Evolutionary conservation across 192 early-diverging fungal species (phyloP), one percentile per base, ranked within the genome.

Genomic region (Paraglomus brasilianum): DNA sequence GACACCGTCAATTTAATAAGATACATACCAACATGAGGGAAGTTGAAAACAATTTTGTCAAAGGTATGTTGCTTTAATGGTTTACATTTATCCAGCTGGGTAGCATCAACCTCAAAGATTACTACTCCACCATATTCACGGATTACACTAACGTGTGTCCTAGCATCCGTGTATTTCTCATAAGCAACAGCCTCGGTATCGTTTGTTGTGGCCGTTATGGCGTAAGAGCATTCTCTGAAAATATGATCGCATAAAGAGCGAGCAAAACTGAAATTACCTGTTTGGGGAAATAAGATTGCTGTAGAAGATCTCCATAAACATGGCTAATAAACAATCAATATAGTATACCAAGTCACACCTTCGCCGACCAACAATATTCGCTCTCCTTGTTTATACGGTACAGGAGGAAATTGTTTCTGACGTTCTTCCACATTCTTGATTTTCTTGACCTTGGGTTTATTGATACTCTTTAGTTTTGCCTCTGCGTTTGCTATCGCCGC

Each of bases 261-360:
- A 1, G 96, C 87, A 76, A 96, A 98, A 57, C 89, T 91, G 72
- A 98, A 97, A 78, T 97, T 98, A n/a, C 94, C 85, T 76, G 30
- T 73, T 56, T 53, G 19, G 44, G 38, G 4, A 65, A 19, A 30
- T n/a, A 38, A 14, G 39, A 17, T 49, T 7, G 47, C 21, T 44
- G 47, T 38, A 21, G 19, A 47, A 8, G 10, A 10, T n/a, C n/a
- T 36, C 24, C 22, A 5, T 2, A 15, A 19, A n/a, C 19, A 68
- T 39, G 24, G 40, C 13, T n/a, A 57, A 48, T 39, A 10, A 46
- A 74, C 8, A 36, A 11, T 17, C 39, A 42, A 52, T 2, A 57
- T 13, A 14, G n/a, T 53, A 48, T 9, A 13, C 65, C n/a, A 15
- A 11, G 10, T 4, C 11, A 47, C 14, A 67, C 66, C 93, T 79